Evolutionary conservation across 257 asterid species (phyloP).

Genomic region (Ilex asprella): DNA sequence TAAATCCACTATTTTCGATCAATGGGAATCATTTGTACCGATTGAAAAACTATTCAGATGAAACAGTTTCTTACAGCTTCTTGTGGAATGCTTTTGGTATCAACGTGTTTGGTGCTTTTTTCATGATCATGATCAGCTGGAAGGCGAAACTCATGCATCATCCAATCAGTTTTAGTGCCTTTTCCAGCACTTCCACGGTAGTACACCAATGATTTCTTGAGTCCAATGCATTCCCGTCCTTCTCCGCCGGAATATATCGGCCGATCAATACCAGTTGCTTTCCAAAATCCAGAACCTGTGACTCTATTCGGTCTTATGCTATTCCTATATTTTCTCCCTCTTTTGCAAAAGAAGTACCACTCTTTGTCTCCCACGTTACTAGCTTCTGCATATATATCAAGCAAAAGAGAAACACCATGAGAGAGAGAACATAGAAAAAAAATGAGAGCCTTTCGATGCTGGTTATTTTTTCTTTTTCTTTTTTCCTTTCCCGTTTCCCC

Average conservation of each 20-base stretch:
- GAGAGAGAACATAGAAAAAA: no score
- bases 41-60: conserved; percentile 47
- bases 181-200: conserved; percentile 74
- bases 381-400: conserved; percentile 31
- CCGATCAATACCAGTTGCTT: conserved; percentile 55
- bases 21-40: conserved; percentile 45
- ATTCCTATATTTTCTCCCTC: conserved; percentile 52
- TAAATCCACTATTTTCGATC: no score
- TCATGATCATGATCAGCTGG: conserved; percentile 25
- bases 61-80: conserved; percentile 48
- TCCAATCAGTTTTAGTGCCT: conserved; percentile 85
- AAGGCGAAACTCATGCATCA: conserved; percentile 95
- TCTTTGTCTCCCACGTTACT: conserved; percentile 61
- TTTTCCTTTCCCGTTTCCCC: no score
- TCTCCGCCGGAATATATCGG: conserved; percentile 26
- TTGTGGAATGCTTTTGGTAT: conserved; percentile 42
- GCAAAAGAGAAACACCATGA: no score
- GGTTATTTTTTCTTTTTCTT: background rate
- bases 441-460: no score
- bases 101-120: conserved; percentile 27
- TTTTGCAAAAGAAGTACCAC: conserved; percentile 52
- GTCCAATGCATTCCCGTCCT: conserved; percentile 58
- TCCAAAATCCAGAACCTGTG: conserved; percentile 55
- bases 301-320: conserved; percentile 51
- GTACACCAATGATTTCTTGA: conserved; percentile 76